Percentiles rank a stretch among this genome's conserved stretches.
Evolutionary conservation across 2,329 filamentous ascomycete species (phyloP).

Genomic region (Cladosporium sp.): DNA sequence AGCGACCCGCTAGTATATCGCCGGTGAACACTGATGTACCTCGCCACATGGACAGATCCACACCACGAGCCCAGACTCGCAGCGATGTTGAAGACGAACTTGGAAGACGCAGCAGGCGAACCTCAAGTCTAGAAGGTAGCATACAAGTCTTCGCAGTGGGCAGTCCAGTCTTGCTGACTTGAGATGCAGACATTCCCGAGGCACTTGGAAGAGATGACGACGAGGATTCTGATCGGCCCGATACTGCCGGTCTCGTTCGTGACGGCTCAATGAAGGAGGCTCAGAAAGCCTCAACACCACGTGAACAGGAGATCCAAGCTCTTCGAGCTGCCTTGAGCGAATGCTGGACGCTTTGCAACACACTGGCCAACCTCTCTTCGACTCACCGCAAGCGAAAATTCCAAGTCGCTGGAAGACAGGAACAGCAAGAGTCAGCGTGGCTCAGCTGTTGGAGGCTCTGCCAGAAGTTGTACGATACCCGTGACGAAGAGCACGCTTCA

Average conservation of each 20-base stretch:
- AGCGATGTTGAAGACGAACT: slow-evolving; percentile 64
- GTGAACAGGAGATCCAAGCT: slow-evolving; percentile 62
- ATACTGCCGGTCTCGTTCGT: slow-evolving; percentile 31
- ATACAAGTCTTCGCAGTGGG: not conserved
- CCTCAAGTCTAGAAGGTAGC: slow-evolving; percentile 70
- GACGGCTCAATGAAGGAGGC: slow-evolving; percentile 45
- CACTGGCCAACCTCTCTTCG: slow-evolving; percentile 77
- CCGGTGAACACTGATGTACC: slow-evolving; percentile 72
- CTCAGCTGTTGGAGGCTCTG: slow-evolving; percentile 91
- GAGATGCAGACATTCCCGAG: slow-evolving; percentile 43
- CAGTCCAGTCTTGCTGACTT: slow-evolving; percentile 14
- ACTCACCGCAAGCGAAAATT: slow-evolving; percentile 78
- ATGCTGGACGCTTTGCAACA: slow-evolving; percentile 94
- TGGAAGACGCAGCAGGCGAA: slow-evolving; percentile 58
- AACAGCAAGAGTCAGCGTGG: slow-evolving; percentile 84
- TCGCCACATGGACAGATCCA: slow-evolving; percentile 60
- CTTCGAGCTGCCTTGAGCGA: slow-evolving; percentile 75
- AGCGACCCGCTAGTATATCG: slow-evolving; percentile 48
- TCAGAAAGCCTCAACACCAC: slow-evolving; percentile 43
- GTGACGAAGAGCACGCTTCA: slow-evolving; percentile 64
- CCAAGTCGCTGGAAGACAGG: slow-evolving; percentile 66
- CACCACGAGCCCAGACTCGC: slow-evolving; percentile 77
- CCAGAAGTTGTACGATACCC: slow-evolving; percentile 79
- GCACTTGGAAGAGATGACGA: slow-evolving; percentile 36
- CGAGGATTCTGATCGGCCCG: slow-evolving; percentile 32